Conservation (phyloP, 116 monocot genomes). For the Trichopus zeylanicus region DNA sequence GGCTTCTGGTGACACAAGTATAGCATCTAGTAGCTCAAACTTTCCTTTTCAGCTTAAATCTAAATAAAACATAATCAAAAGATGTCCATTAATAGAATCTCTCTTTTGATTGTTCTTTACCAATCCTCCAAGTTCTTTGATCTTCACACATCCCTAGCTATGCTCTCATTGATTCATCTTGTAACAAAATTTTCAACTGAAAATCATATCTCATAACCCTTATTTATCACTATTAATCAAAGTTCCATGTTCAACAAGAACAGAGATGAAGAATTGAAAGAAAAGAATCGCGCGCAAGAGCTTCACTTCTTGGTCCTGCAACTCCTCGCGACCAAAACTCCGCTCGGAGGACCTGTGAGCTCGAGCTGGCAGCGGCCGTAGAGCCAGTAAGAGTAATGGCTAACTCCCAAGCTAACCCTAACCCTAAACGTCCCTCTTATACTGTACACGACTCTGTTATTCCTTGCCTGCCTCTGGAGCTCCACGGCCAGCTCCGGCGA, state of each 20-base stretch:
- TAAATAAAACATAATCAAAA: no score
- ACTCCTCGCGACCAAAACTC: slow-evolving; percentile 56
- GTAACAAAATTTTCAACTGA: background rate
- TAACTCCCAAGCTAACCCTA: slow-evolving; percentile 37
- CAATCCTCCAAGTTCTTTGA: slow-evolving; percentile 2
- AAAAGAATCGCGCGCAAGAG: background rate
- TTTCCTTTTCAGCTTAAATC: no score
- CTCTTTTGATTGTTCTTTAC: slow-evolving; percentile 6
- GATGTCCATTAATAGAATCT: no score
- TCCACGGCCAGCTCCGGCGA: slow-evolving; percentile 27
- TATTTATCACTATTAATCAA: no score
- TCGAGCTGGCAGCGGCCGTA: slow-evolving; percentile 54
- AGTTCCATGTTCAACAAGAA: no score
- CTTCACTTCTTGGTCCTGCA: slow-evolving; percentile 66
- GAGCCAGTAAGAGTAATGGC: slow-evolving; percentile 62
- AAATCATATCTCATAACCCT: no score
- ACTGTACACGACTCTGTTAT: slow-evolving; percentile 40
- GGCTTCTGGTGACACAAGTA: no score
- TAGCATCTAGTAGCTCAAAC: no score
- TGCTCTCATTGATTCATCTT: background rate
- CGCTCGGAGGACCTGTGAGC: slow-evolving; percentile 64
- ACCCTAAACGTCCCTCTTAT: slow-evolving; percentile 67
- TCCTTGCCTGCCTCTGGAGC: slow-evolving; percentile 43
- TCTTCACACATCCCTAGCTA: background rate
- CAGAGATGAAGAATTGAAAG: slow-evolving; percentile 6